Evolutionary conservation across 2,329 filamentous ascomycete species (phyloP).

Genomic region (Arthrobotrys pseudoclavata): DNA sequence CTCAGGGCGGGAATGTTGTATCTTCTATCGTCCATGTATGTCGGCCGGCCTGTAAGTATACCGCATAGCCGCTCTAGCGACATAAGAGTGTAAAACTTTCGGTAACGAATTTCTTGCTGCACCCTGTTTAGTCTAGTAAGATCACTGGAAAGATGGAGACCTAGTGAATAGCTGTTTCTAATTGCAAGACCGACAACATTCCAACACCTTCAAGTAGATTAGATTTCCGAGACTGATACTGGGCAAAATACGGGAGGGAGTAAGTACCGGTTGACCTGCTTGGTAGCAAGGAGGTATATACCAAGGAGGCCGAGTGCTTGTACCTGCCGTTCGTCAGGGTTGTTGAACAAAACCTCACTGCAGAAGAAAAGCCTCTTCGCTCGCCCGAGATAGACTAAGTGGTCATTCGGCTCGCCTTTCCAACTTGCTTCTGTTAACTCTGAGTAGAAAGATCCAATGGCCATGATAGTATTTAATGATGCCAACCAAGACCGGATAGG

Average conservation of each 20-base stretch:
- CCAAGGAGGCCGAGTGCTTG: constrained; percentile 62
- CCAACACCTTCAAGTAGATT: constrained; percentile 61
- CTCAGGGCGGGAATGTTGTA: constrained; percentile 47
- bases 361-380: constrained; percentile 60
- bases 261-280: constrained; percentile 62
- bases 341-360: constrained; percentile 61
- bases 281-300: constrained; percentile 62
- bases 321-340: constrained; percentile 60
- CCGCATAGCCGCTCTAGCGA: constrained; percentile 62
- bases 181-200: constrained; percentile 62
- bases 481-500: constrained; percentile 62
- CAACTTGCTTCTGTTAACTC: constrained; percentile 62
- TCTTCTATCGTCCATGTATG: constrained; percentile 61
- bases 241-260: constrained; percentile 6
- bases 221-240: neutral
- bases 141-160: constrained; percentile 62
- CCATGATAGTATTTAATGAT: constrained; percentile 61
- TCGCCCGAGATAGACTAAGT: constrained; percentile 60
- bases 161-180: constrained; percentile 60
- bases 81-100: constrained; percentile 54
- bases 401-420: constrained; percentile 58
- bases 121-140: constrained; percentile 57
- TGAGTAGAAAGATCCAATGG: constrained; percentile 61
- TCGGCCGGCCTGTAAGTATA: constrained; percentile 62
- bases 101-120: constrained; percentile 59